These are phyloP conservation scores for Centella asiatica DNA, from an alignment of 129 eudicot genomes.

Conservation along the genomic window DNA sequence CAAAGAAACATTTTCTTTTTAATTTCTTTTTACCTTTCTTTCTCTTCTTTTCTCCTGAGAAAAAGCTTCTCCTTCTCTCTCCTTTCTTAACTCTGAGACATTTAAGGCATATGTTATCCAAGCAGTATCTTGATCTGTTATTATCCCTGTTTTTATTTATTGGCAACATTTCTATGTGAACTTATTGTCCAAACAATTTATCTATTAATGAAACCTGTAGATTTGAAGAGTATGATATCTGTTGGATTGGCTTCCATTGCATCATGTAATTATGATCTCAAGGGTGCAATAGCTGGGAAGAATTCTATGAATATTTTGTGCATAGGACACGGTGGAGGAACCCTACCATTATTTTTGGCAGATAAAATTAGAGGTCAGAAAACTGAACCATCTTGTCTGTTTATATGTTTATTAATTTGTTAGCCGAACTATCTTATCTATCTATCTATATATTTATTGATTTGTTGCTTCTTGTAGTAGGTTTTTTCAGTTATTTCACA, in stretches of 20 bases:
- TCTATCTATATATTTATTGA: background rate
- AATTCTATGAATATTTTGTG: constrained; percentile 64
- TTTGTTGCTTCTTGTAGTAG: too few species aligned
- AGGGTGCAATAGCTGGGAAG: constrained; percentile 38
- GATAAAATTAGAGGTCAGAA: constrained; percentile 58
- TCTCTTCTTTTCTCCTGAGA: too few species aligned
- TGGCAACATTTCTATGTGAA: background rate
- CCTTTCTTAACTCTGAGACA: too few species aligned
- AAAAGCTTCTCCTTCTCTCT: too few species aligned
- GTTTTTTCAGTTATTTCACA: too few species aligned
- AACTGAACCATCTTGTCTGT: background rate
- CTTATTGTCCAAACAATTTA: background rate
- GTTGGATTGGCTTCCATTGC: constrained; percentile 61
- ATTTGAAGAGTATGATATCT: constrained; percentile 86
- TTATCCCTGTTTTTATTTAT: background rate
- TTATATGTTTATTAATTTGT: background rate
- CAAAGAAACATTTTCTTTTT: too few species aligned
- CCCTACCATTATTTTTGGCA: constrained; percentile 85
- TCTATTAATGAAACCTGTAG: constrained; percentile 30
- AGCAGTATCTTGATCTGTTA: background rate
- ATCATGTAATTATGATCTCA: constrained; percentile 52
- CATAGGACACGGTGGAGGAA: constrained; percentile 98
- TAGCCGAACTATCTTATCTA: background rate
- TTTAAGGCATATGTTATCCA: too few species aligned
- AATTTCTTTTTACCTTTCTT: too few species aligned